Evolutionary conservation across 2,329 filamentous ascomycete species (phyloP).

Genomic region (Leptodontidium sp.): DNA sequence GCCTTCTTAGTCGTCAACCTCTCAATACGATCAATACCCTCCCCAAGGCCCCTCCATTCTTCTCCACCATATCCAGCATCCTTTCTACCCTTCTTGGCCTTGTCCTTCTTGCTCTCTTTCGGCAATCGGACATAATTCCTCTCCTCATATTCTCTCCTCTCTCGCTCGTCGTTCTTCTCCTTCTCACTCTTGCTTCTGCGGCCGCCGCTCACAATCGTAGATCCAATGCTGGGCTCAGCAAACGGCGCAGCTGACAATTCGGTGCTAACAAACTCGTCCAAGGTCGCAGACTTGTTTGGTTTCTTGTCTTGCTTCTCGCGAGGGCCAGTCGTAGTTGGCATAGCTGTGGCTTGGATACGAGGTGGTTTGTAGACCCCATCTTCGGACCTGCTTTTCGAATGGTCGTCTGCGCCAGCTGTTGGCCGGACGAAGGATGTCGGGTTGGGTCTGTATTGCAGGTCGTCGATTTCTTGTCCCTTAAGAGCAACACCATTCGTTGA

Average conservation of each 20-base stretch:
- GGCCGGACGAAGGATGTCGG: slow-evolving; percentile 53
- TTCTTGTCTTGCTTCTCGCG: slow-evolving; percentile 66
- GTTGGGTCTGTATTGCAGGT: slow-evolving; percentile 70
- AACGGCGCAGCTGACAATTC: slow-evolving; percentile 85
- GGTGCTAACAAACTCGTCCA: slow-evolving; percentile 90
- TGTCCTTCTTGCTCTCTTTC: slow-evolving; percentile 87
- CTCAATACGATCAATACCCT: slow-evolving; percentile 87
- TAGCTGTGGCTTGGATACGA: slow-evolving; percentile 83
- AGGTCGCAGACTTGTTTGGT: slow-evolving; percentile 78
- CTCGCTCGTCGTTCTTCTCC: slow-evolving; percentile 79
- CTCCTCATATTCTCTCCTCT: slow-evolving; percentile 89
- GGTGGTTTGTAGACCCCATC: slow-evolving; percentile 89
- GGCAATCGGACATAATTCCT: slow-evolving; percentile 89
- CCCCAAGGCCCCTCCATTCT: slow-evolving; percentile 87
- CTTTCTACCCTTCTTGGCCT: slow-evolving; percentile 64
- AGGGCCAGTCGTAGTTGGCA: slow-evolving; percentile 65
- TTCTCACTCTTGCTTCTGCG: slow-evolving; percentile 79
- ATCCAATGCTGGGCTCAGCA: slow-evolving; percentile 90
- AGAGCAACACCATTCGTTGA: slow-evolving; percentile 37
- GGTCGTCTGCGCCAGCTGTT: slow-evolving; percentile 36
- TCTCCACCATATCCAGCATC: slow-evolving; percentile 83
- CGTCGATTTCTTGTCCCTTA: slow-evolving; percentile 55
- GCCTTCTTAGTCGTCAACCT: slow-evolving; percentile 77
- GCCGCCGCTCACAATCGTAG: slow-evolving; percentile 82
- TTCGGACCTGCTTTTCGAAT: slow-evolving; percentile 49